phyloP scores from a whole-genome alignment of 108 stramenopile genomes.

The Epithemia pelagica region DNA sequence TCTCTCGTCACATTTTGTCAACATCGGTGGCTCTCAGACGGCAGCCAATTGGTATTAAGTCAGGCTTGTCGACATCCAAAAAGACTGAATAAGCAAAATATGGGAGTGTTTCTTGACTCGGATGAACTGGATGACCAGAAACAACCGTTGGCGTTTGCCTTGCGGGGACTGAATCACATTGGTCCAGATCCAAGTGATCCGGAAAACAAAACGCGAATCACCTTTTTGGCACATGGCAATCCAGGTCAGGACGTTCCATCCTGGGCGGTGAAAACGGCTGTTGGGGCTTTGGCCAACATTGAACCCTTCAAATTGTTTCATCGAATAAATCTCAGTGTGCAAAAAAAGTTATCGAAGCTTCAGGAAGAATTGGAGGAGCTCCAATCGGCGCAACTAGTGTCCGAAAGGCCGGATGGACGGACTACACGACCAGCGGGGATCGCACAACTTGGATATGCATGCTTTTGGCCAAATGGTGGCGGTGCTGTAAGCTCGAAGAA shows the following conservation, averaged over 20 bases:
- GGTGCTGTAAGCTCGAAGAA: constrained; percentile 8
- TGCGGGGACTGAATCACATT: constrained; percentile 77
- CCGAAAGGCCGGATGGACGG: constrained; percentile 9
- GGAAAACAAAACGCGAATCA: constrained; percentile 56
- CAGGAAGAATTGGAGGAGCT: constrained; percentile 13
- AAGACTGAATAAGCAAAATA: background rate
- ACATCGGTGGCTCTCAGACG: constrained; percentile 78
- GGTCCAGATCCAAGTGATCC: constrained; percentile 68
- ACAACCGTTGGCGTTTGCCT: constrained; percentile 68
- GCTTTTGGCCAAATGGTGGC: constrained; percentile 64
- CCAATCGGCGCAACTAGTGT: constrained; percentile 11
- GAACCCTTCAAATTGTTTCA: constrained; percentile 85
- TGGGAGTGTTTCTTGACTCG: constrained; percentile 32
- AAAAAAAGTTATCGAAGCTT: constrained; percentile 14
- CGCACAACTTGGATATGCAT: constrained; percentile 55
- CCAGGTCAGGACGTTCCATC: constrained; percentile 27
- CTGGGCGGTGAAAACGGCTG: constrained; percentile 74
- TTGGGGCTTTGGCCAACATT: constrained; percentile 67
- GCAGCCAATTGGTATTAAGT: constrained; percentile 76
- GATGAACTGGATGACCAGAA: constrained; percentile 43
- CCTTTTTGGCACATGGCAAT: constrained; percentile 45
- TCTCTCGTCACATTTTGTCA: constrained; percentile 82
- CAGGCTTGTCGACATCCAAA: constrained; percentile 61
- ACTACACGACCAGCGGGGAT: constrained; percentile 41
- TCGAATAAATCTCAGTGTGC: constrained; percentile 37